These are phyloP conservation scores for Saksenaea vasiformis DNA, from an alignment of 371 early-diverging fungal species.

Conservation along the genomic window DNA sequence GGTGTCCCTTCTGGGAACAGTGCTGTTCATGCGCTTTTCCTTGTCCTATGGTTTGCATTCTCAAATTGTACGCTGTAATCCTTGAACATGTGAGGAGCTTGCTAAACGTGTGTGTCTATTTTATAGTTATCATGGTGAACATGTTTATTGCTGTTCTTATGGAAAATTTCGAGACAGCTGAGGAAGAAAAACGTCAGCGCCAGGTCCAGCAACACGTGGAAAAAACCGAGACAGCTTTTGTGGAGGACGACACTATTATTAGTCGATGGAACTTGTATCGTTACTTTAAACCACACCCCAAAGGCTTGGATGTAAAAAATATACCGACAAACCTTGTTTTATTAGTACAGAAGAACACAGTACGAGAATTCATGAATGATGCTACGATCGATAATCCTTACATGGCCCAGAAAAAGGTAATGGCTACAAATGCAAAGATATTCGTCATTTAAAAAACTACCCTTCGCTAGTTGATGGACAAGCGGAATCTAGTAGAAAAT, in stretches of 20 bases:
- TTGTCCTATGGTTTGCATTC: constrained; percentile 63
- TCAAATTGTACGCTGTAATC: constrained; percentile 56
- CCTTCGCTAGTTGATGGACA: background rate
- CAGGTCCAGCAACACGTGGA: constrained; percentile 54
- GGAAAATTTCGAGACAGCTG: constrained; percentile 68
- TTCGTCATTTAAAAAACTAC: no score
- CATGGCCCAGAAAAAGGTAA: background rate
- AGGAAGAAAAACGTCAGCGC: constrained; percentile 58
- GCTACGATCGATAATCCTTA: constrained; percentile 1
- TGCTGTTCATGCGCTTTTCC: constrained; percentile 54
- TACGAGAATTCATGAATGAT: constrained; percentile 54
- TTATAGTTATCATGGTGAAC: constrained; percentile 59
- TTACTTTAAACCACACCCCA: constrained; percentile 56
- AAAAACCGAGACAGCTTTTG: constrained; percentile 32
- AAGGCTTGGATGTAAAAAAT: constrained; percentile 43
- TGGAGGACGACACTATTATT: constrained; percentile 41
- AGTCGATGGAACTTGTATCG: constrained; percentile 56
- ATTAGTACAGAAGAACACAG: constrained; percentile 49
- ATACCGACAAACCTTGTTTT: constrained; percentile 43
- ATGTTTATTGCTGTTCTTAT: constrained; percentile 68
- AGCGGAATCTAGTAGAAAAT: no score
- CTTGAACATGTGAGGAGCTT: background rate
- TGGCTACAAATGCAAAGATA: background rate
- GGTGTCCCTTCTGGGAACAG: constrained; percentile 40
- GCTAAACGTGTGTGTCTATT: background rate